Conservation (phyloP, 441 rosid genomes). For the Gossypium trilobum region DNA sequence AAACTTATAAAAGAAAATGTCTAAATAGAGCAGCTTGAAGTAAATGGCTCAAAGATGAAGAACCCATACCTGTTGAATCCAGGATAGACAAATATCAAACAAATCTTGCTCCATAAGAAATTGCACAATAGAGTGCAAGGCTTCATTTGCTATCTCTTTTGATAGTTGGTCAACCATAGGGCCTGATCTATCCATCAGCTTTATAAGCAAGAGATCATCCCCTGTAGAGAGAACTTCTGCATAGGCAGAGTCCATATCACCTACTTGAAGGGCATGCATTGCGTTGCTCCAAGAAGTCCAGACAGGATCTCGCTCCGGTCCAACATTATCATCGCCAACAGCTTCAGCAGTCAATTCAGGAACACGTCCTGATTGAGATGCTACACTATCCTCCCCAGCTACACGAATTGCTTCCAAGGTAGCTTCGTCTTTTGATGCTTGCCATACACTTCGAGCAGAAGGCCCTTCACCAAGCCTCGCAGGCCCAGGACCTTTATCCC, state of each 20-base stretch:
- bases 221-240: slow-evolving; percentile 64
- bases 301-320: slow-evolving; percentile 62
- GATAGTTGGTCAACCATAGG: slow-evolving; percentile 84
- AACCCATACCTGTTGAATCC: slow-evolving; percentile 84
- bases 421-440: slow-evolving; percentile 95
- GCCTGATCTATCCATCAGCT: slow-evolving; percentile 91
- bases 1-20: neutral
- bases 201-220: slow-evolving; percentile 83
- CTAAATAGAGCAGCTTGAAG: neutral
- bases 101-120: slow-evolving; percentile 69
- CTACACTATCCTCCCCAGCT: slow-evolving; percentile 73
- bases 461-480: slow-evolving; percentile 93
- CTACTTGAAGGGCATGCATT: slow-evolving; percentile 80
- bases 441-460: slow-evolving; percentile 98
- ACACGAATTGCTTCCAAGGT: slow-evolving; percentile 94
- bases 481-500: slow-evolving; percentile 66
- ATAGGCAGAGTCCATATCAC: slow-evolving; percentile 83
- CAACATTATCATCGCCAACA: slow-evolving; percentile 60
- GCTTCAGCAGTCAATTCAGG: slow-evolving; percentile 83
- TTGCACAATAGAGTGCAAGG: slow-evolving; percentile 64
- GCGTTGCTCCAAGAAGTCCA: slow-evolving; percentile 91
- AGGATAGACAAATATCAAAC: slow-evolving; percentile 73
- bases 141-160: slow-evolving; percentile 63
- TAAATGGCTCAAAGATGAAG: neutral
- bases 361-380: slow-evolving; percentile 47